These are phyloP conservation scores for Anthracocystis panici-leucophaei DNA, from an alignment of 1,284 basidiomycete species.

Conservation along the genomic window DNA sequence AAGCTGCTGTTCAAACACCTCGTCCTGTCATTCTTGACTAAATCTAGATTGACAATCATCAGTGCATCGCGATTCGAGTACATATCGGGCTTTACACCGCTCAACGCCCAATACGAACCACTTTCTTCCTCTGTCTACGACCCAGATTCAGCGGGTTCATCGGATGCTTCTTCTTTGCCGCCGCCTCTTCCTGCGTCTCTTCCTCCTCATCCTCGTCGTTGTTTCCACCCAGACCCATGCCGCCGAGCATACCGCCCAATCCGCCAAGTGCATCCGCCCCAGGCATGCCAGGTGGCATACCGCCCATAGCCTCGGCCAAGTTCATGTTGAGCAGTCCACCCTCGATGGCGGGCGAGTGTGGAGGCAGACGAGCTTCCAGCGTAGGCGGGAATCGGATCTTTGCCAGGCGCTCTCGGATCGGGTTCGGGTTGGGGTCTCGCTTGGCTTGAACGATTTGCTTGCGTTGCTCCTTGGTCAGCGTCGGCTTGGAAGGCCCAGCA, in stretches of 20 bases:
- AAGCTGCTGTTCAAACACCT: too few species aligned
- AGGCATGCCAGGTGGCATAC: conserved; percentile 44
- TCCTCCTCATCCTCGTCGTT: conserved; percentile 61
- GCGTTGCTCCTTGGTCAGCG: conserved; percentile 38
- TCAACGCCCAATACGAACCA: conserved; percentile 65
- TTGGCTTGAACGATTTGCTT: conserved; percentile 29
- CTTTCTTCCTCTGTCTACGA: conserved; percentile 62
- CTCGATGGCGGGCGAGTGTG: conserved; percentile 63
- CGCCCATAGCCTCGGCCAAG: conserved; percentile 63
- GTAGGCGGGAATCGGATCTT: conserved; percentile 45
- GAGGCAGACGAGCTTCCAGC: conserved; percentile 54
- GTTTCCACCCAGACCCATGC: conserved; percentile 62
- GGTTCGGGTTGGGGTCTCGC: conserved; percentile 50
- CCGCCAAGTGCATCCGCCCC: conserved; percentile 57
- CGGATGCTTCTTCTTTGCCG: conserved; percentile 49
- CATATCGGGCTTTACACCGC: neutral
- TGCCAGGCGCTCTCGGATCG: conserved; percentile 45
- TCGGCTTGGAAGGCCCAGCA: conserved; percentile 31
- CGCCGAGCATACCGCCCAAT: conserved; percentile 64
- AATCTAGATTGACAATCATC: neutral
- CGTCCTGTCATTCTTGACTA: too few species aligned
- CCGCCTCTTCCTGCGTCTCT: conserved; percentile 33
- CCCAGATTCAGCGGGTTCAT: conserved; percentile 53
- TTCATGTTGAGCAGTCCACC: conserved; percentile 65
- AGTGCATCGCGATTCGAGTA: neutral